A percentile compares a stretch with the other conserved stretches of the same genome.
Conservation (phyloP, 306 rosid species). For the Gastrolobium villosum region DNA sequence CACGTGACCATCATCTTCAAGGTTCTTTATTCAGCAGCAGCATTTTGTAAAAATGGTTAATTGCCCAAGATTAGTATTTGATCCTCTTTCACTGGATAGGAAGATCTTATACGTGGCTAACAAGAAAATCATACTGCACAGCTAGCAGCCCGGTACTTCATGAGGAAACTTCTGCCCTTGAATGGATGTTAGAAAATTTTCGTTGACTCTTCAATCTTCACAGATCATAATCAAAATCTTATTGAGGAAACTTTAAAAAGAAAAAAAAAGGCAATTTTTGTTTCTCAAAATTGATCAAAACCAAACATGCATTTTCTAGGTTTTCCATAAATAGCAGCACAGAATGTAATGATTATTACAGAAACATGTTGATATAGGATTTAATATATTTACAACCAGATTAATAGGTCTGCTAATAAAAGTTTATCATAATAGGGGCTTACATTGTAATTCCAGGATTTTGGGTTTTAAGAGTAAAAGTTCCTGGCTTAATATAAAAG, state of each 20-base stretch:
- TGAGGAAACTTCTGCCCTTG: constrained; percentile 9
- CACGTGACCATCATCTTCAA: background rate
- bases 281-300: background rate
- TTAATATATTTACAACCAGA: constrained; percentile 2
- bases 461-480: background rate
- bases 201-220: constrained; percentile 4
- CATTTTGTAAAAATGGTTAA: constrained; percentile 33
- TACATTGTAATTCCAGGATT: background rate
- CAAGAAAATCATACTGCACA: constrained; percentile 30
- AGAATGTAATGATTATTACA: constrained; percentile 6
- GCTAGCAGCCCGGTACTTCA: background rate
- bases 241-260: too few relatives aligned
- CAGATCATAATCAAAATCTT: background rate
- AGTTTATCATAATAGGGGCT: background rate
- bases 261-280: too few relatives aligned
- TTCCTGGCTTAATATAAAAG: constrained; percentile 1
- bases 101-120: constrained; percentile 34
- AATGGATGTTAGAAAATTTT: background rate
- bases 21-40: constrained; percentile 35
- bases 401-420: constrained; percentile 8
- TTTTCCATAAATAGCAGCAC: background rate
- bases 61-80: constrained; percentile 20
- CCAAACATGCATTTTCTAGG: background rate
- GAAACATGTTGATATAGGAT: constrained; percentile 4
- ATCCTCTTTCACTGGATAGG: constrained; percentile 21